Base-by-base conservation (phyloP, 192 early-diverging fungal species). In the Obelidium mucronatum region DNA sequence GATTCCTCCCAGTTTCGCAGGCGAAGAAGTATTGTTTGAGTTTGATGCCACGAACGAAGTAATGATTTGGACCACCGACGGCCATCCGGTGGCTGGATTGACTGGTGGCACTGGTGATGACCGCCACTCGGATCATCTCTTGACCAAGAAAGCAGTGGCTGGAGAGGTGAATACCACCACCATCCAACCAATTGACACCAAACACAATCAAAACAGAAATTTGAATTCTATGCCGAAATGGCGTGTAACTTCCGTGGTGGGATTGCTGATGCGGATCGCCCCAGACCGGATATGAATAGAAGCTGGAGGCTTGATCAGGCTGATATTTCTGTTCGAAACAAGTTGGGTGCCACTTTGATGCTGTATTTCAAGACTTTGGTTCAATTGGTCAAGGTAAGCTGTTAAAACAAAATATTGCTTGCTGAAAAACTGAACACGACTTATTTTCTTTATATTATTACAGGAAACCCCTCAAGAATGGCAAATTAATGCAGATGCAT, bases 181-280 rank as follows among this genome's bases (percentile, higher is more conserved):
- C n/a, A n/a, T n/a, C 24, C 2, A 2, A 39, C 2, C 64, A 24
- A n/a, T n/a, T n/a, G n/a, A n/a, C n/a, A n/a, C n/a, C n/a, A n/a
- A n/a, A n/a, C n/a, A 22, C 17, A 30, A 26, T 19, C 35, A 26
- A 15, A 31, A 33, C 61, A 76, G 78, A 80, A 80, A 19, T 82
- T 90, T 58, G 84, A 93, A 48, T 86, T 97, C 59, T 97, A 92
- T 77, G 76, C 98, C 42, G 98, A 98, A 72, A 90, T 95, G 60
- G 95, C 93, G 1, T 95, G 94, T 78, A 98, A 98, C 78, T 91
- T 92, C 33, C 86, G 98, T 90, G 97, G 97, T 86, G 96, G 97
- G 26, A 85, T 84, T 40, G 94, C 93, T 30, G 79, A 85, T 22
- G 83, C 80, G 76, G 87, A 86, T 0, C 93, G 93, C 62, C 82